Base-by-base conservation (phyloP, 2,329 filamentous ascomycete genomes). In the Nigrospora oryzae region DNA sequence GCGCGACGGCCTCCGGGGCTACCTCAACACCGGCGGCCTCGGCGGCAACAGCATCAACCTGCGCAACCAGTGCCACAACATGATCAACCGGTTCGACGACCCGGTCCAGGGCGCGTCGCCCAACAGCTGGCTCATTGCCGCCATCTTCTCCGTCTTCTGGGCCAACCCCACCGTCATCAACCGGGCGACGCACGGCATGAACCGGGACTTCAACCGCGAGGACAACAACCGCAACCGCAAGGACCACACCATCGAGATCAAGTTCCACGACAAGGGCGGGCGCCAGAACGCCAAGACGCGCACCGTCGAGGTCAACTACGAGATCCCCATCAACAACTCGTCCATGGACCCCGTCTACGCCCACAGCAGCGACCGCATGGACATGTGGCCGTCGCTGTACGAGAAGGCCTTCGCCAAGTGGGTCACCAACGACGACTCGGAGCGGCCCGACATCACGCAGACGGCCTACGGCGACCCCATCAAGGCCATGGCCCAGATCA, bases 371-470 rank as follows among this genome's bases (percentile, higher is more conserved):
- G 63, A 67, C 51, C 62, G 61, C 13, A 59, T 60, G 46, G 66
- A 69, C 50, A 61, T 69, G 47, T 71, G 68, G 68, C 68, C 68
- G 2, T 56, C 63, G 23, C 58, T 71, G 38, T 71, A 71, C 56
- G 68, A 71, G 59, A 71, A 71, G 62, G 68, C 68, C 13, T 71
- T 70, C 46, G 59, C 68, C 52, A 68, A 68, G 56, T 71, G 68
- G 68, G 58, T 69, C 49, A 61, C 56, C 11, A 49, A 50, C 16
- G 47, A 47, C 50, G 51, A 52, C 38, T 53, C 54, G 1, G 55
- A 65, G 50, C 62, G 60, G 46, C 63, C 68, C 14, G 67, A 71
- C 50, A 60, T 69, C 50, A 69, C 66, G 17, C 59, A 65, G 53
- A 61, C 58, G 5, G 57, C 62, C 56, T 57, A 59, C 47, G 67